phyloP scores from a whole-genome alignment of 2,329 filamentous ascomycete species.

The Paecilomyces dactylethromorphus region DNA sequence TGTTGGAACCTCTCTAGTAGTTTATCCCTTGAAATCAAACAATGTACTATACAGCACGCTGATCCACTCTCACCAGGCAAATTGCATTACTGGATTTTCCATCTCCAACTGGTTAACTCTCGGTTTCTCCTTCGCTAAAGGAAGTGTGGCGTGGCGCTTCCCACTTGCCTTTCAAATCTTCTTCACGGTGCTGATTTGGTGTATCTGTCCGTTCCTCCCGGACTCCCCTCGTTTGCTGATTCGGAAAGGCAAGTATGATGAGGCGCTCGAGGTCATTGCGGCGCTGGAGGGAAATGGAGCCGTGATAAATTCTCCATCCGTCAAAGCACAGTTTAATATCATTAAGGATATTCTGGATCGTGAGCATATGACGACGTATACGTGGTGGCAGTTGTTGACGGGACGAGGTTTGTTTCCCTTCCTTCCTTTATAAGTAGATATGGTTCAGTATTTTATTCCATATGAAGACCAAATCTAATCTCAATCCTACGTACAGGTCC shows the following conservation, averaged over 20 bases:
- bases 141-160: conserved; percentile 24
- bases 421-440: too few species aligned
- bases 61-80: conserved; percentile 12
- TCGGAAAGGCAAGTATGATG: conserved; percentile 6
- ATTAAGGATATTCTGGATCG: conserved; percentile 35
- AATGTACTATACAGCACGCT: neutral
- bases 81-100: conserved; percentile 33
- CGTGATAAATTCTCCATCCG: conserved; percentile 17
- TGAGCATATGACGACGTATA: conserved; percentile 39
- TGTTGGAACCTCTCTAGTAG: neutral
- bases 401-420: conserved; percentile 20
- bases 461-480: neutral
- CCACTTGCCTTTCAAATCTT: conserved; percentile 25
- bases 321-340: conserved; percentile 24
- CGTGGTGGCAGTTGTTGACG: conserved; percentile 39
- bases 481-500: conserved; percentile 14
- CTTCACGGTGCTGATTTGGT: conserved; percentile 19
- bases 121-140: conserved; percentile 34
- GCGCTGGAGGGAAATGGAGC: conserved; percentile 23
- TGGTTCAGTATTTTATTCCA: neutral
- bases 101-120: conserved; percentile 39
- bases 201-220: conserved; percentile 27
- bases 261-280: conserved; percentile 7
- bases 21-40: neutral
- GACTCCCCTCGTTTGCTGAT: conserved; percentile 23